These are phyloP conservation scores for Cyberlindnera euphorbiae DNA, from an alignment of 805 yeast genomes.

Conservation along the genomic window DNA sequence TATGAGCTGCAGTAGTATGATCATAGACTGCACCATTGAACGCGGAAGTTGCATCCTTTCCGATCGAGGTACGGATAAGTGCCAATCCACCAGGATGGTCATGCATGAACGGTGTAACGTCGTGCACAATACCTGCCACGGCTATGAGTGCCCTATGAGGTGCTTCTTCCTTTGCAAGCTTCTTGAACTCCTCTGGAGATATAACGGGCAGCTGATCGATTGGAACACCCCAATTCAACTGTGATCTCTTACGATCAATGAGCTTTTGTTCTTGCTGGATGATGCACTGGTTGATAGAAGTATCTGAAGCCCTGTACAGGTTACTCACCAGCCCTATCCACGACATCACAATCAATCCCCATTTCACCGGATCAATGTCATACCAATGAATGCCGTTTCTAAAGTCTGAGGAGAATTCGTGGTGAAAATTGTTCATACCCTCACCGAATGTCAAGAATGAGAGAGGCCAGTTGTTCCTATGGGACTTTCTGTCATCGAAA, in stretches of 20 bases:
- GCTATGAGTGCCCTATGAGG: conserved; percentile 64
- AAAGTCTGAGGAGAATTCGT: conserved; percentile 90
- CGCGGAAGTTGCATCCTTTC: conserved; percentile 91
- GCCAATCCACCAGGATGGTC: conserved; percentile 94
- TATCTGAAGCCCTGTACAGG: conserved; percentile 40
- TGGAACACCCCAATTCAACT: conserved; percentile 92
- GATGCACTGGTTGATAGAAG: conserved; percentile 59
- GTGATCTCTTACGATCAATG: conserved; percentile 69
- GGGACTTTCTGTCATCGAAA: conserved; percentile 69
- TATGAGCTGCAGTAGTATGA: conserved; percentile 91
- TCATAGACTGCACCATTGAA: conserved; percentile 93
- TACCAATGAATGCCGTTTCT: conserved; percentile 68
- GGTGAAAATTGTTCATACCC: conserved; percentile 90
- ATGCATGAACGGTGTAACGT: conserved; percentile 83
- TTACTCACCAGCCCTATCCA: conserved; percentile 54
- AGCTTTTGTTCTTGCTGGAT: conserved; percentile 81
- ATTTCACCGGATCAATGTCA: conserved; percentile 85
- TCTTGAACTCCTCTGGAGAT: conserved; percentile 47
- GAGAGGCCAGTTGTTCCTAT: conserved; percentile 59
- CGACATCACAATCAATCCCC: conserved; percentile 48
- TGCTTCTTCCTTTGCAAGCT: conserved; percentile 35
- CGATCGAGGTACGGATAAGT: conserved; percentile 72
- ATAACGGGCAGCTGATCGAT: conserved; percentile 77
- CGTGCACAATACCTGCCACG: conserved; percentile 89
- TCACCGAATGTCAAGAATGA: conserved; percentile 78